phyloP scores from a whole-genome alignment of 768 basidiomycete species.

The Leucosporidium yakuticum region DNA sequence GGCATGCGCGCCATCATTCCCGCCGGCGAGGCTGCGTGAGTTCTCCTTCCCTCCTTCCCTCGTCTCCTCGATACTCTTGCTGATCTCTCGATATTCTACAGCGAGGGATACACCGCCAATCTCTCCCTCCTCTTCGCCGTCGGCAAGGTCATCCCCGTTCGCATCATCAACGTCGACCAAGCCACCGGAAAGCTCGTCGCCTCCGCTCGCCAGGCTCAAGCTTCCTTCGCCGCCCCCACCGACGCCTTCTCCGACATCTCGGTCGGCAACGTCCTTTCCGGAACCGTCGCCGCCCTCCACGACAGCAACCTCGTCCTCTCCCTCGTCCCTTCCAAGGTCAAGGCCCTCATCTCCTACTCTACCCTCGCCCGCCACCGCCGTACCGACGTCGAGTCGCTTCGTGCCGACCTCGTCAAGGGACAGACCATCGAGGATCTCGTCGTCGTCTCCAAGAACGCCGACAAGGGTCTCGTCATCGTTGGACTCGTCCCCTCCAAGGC shows the following conservation, averaged over 20 bases:
- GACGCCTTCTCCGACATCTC: constrained; percentile 60
- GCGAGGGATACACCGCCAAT: constrained; percentile 55
- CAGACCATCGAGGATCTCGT: constrained; percentile 69
- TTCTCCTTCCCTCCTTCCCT: not conserved
- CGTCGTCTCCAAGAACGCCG: constrained; percentile 81
- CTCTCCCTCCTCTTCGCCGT: constrained; percentile 58
- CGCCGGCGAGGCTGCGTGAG: constrained; percentile 65
- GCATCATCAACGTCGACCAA: constrained; percentile 60
- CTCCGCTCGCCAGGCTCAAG: constrained; percentile 73
- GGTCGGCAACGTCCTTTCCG: constrained; percentile 48
- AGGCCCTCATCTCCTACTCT: constrained; percentile 78
- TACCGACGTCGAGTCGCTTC: constrained; percentile 61
- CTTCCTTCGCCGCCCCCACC: constrained; percentile 49
- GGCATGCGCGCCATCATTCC: constrained; percentile 77
- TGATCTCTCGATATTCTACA: constrained; percentile 40
- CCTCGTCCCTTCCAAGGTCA: constrained; percentile 50
- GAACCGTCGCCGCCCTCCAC: constrained; percentile 71
- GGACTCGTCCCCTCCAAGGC: constrained; percentile 50
- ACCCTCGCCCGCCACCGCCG: constrained; percentile 75
- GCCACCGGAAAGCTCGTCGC: constrained; percentile 65
- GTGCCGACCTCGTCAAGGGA: constrained; percentile 58
- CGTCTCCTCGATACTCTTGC: not conserved
- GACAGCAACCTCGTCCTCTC: constrained; percentile 72
- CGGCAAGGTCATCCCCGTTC: constrained; percentile 78
- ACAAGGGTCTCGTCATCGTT: constrained; percentile 79